These are phyloP conservation scores for Colletotrichum trifolii DNA, from an alignment of 2,329 filamentous ascomycete genomes.

Conservation along the genomic window DNA sequence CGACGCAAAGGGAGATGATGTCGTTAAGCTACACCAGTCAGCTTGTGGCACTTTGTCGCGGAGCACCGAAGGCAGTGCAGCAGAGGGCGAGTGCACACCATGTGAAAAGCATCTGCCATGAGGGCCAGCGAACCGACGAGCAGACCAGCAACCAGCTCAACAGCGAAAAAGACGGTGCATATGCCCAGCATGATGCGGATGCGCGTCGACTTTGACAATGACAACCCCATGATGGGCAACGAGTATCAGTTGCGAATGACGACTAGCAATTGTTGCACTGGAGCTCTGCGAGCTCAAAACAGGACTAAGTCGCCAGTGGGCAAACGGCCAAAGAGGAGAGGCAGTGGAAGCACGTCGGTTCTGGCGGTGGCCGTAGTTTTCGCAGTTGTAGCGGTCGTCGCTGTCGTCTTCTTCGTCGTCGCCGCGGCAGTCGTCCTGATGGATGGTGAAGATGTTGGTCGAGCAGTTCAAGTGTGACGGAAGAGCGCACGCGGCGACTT, in stretches of 20 bases:
- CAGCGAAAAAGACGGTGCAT: conserved; percentile 87
- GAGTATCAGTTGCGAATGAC: conserved; percentile 10
- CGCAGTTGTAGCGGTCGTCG: too few relatives aligned
- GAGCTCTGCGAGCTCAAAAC: conserved; percentile 24
- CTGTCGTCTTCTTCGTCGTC: too few relatives aligned
- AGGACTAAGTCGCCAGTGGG: conserved; percentile 17
- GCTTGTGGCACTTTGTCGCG: conserved; percentile 6
- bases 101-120: conserved; percentile 97
- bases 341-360: too few relatives aligned
- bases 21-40: conserved; percentile 80
- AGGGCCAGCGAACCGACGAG: conserved; percentile 90
- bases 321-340: too few relatives aligned
- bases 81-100: conserved; percentile 68
- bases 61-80: conserved; percentile 34
- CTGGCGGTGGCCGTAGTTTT: too few relatives aligned
- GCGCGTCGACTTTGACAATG: conserved; percentile 91
- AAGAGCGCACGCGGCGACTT: too few relatives aligned
- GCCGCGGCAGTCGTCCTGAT: too few relatives aligned
- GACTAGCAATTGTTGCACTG: background rate
- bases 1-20: conserved; percentile 92
- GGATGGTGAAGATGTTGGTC: too few relatives aligned
- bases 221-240: conserved; percentile 76
- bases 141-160: conserved; percentile 89
- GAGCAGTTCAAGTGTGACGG: too few relatives aligned
- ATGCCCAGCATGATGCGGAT: conserved; percentile 94